Evolutionary conservation across 2,329 filamentous ascomycete species (phyloP), one percentile per base, ranked within the genome.

Genomic region (Alternaria burnsii): DNA sequence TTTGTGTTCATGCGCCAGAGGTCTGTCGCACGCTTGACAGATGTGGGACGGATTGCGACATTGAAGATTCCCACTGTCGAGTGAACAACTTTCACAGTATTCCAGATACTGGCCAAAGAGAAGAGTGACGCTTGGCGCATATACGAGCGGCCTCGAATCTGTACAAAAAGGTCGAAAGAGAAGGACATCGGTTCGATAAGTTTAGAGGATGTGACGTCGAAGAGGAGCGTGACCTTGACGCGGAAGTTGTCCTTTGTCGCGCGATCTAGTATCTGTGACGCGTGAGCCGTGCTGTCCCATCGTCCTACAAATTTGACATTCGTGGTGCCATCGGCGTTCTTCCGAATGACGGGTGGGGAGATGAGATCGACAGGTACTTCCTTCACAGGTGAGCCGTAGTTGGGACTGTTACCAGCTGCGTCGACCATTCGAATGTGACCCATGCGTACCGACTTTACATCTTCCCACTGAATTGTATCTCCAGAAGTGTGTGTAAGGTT

Each of bases 1-100:
- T 92, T 90, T 16, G 94, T 98, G 77, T 93, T 96, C 88, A 98
- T 93, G 55, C 95, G 88, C 95, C 95, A 99, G 12, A 99, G 84
- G 76, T 99, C 95, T 3, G 93, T 93, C 0, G 93, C 92, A 47
- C 92, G 88, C 79, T 97, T 97, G 52, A 97, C 93, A 3, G 93
- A 93, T 8, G 92, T 89, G 0, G 95, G 95, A 30, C 93, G 90
- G 78, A 98, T 89, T 6, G 89, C 89, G 51, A 98, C 82, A 1
- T 92, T 93, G 79, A 97, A 99, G 59, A 97, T 92, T 44, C 88
- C 89, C 20, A 92, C 92, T 0, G 91, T 92, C 8, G 94, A 95
- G 73, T 93, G 93, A 7, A 97, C 92, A 60, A 97, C 90, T 24
- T 94, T 87, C 41, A 92, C 88, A 22, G 90, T 89, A 71, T 93